These are phyloP conservation scores for Colletotrichum euphorbiae DNA, from an alignment of 2,329 filamentous ascomycete genomes.

Conservation along the genomic window DNA sequence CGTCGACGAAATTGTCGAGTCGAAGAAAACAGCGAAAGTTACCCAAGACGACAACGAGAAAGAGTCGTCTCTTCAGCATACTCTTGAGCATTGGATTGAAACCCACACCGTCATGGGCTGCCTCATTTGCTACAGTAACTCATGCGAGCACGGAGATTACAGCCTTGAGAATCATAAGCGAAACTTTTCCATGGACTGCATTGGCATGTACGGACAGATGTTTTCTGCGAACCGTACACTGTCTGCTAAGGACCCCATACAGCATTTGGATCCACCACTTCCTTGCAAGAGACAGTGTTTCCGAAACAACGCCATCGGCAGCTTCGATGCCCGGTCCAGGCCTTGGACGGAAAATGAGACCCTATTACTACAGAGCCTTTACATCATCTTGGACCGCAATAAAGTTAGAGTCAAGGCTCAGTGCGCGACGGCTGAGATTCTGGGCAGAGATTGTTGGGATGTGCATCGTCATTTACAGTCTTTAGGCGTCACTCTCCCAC, in stretches of 20 bases:
- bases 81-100: slow-evolving; percentile 54
- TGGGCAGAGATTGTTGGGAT: slow-evolving; percentile 65
- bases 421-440: slow-evolving; percentile 62
- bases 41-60: slow-evolving; percentile 49
- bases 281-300: slow-evolving; percentile 59
- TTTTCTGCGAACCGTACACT: slow-evolving; percentile 36
- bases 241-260: slow-evolving; percentile 19
- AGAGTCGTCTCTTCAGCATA: slow-evolving; percentile 44
- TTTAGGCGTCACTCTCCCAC: slow-evolving; percentile 51
- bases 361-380: slow-evolving; percentile 60
- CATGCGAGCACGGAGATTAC: slow-evolving; percentile 72
- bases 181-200: slow-evolving; percentile 62
- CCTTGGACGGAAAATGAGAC: slow-evolving; percentile 64
- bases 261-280: slow-evolving; percentile 34
- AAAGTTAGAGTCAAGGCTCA: slow-evolving; percentile 56
- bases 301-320: slow-evolving; percentile 42
- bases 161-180: slow-evolving; percentile 63
- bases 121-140: slow-evolving; percentile 69
- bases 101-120: slow-evolving; percentile 68
- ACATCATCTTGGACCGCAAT: slow-evolving; percentile 56
- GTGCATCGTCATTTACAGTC: slow-evolving; percentile 59
- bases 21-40: slow-evolving; percentile 65
- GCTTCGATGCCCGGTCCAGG: slow-evolving; percentile 24
- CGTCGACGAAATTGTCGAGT: slow-evolving; percentile 65
- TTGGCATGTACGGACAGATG: slow-evolving; percentile 39